These are phyloP conservation scores for Xylaria sp. DNA, from an alignment of 2,329 filamentous ascomycete species.

Conservation along the genomic window DNA sequence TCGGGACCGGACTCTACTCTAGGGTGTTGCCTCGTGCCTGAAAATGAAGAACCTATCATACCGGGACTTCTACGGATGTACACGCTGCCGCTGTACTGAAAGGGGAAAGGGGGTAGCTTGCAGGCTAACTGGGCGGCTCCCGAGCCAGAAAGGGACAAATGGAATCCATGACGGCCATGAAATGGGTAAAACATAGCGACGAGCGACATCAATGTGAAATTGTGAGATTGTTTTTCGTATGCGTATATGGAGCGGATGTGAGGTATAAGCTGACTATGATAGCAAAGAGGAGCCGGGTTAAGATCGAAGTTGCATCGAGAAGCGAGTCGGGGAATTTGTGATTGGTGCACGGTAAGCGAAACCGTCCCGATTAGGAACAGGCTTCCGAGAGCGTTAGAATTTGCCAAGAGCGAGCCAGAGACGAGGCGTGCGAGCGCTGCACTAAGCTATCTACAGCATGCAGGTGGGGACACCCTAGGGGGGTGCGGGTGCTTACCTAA, in stretches of 20 bases:
- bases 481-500: conserved; percentile 17
- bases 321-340: conserved; percentile 47
- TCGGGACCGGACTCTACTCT: conserved; percentile 1
- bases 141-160: conserved; percentile 9
- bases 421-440: not conserved
- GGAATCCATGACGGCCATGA: not conserved
- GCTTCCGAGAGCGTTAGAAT: conserved; percentile 34
- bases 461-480: not conserved
- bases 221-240: conserved; percentile 13
- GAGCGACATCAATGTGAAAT: conserved; percentile 6
- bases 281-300: conserved; percentile 25
- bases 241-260: not conserved
- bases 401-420: conserved; percentile 30
- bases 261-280: conserved; percentile 23
- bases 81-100: not conserved
- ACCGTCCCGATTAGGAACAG: conserved; percentile 35
- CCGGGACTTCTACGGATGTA: not conserved
- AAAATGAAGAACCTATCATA: not conserved
- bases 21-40: conserved; percentile 3
- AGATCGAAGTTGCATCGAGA: conserved; percentile 44
- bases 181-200: conserved; percentile 16
- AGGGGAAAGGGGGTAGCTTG: not conserved
- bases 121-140: not conserved
- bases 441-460: not conserved
- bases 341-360: conserved; percentile 48